Evolutionary conservation across 805 yeast species (phyloP).

Genomic region (Komagataella phaffii): DNA sequence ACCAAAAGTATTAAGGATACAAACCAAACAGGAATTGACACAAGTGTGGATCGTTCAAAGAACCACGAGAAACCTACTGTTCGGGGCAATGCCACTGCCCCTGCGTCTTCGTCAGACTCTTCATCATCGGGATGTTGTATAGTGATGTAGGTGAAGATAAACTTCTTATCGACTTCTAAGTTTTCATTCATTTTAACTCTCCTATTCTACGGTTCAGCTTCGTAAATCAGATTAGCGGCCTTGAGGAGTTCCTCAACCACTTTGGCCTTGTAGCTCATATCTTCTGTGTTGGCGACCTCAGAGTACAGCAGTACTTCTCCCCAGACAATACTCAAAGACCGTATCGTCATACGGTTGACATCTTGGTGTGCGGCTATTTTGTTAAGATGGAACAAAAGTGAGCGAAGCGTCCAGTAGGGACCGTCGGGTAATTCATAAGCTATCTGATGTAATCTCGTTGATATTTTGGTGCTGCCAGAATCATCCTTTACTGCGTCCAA

Average conservation of each 20-base stretch:
- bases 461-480: constrained; percentile 19
- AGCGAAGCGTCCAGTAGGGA: constrained; percentile 82
- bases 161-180: background rate
- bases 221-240: constrained; percentile 70
- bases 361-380: constrained; percentile 52
- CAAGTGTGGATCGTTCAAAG: background rate
- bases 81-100: background rate
- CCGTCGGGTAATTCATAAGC: constrained; percentile 90
- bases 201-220: constrained; percentile 7
- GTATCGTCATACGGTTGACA: constrained; percentile 68
- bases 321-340: constrained; percentile 84
- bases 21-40: background rate
- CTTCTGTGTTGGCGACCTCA: constrained; percentile 52
- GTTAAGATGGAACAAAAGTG: constrained; percentile 67
- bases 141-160: background rate
- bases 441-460: constrained; percentile 75
- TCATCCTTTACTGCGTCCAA: constrained; percentile 59
- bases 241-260: constrained; percentile 75
- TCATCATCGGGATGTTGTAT: background rate
- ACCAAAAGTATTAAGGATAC: background rate
- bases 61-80: background rate
- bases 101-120: background rate
- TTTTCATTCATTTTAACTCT: background rate
- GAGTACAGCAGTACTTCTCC: constrained; percentile 78
- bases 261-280: constrained; percentile 59